Base-by-base conservation (phyloP, 306 rosid genomes). In the Prunus mira region DNA sequence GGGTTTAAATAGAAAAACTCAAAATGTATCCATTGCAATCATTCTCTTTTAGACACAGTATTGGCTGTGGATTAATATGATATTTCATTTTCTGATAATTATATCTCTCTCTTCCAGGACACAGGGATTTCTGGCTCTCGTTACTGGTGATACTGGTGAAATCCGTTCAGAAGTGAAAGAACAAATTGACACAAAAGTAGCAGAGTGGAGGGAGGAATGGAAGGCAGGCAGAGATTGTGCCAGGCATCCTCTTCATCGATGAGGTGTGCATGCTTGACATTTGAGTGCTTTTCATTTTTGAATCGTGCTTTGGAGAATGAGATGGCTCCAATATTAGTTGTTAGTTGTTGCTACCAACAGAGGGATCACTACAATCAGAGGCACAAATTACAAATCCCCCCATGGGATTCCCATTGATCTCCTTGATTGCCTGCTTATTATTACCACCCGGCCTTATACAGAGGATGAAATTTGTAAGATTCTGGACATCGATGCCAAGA, bases 211-310 rank as follows among this genome's bases (percentile, higher is more conserved):
- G 74, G 98, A 95, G 80, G 99, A 95, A 89, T 97, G 98, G 80
- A 92, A 95, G 82, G 99, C 38, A 32, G 38, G 38, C 99, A 18
- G 99, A 95, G 82, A 92, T 95, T 56, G 93, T 95, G 41, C 99
- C 99, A 0, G 99, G 99, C 27, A 97, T 95, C 55, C 97, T 95
- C 74, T 95, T 95, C 82, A 95, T 95, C 12, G 97, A 95, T 22
- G 99, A 95, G 89, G 97, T 95, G 72, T 97, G 92, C 84, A 95
- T 95, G 96, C 98, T 95, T 71, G 98, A 95, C 85, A 92, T 95
- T 95, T 2, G 99, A 95, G 74, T 95, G 99, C 87, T 95, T 92
- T 80, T 95, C 98, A 41, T 92, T 89, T 74, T 91, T 95, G 15
- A 92, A 95, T 52, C 99, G 97, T 28, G 98, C 99, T 19, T 72